phyloP scores from a whole-genome alignment of 441 rosid species.

The Euphorbia corollata region DNA sequence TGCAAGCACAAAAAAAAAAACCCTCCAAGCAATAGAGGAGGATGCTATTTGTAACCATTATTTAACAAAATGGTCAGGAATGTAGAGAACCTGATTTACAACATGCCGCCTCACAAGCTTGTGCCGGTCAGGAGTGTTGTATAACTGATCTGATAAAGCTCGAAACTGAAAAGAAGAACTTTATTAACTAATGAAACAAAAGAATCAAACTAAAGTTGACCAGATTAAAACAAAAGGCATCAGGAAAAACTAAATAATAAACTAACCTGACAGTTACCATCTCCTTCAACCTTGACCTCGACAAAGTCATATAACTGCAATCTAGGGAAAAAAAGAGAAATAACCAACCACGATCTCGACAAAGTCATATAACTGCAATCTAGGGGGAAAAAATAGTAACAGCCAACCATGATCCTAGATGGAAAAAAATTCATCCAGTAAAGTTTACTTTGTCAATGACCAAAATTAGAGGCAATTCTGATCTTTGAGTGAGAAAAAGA shows the following conservation, averaged over 20 bases:
- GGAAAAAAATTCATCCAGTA: not conserved
- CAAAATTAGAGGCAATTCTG: not conserved
- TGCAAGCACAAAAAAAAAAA: no score
- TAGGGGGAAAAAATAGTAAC: conserved; percentile 15
- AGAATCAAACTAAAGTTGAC: not conserved
- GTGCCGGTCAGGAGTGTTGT: conserved; percentile 60
- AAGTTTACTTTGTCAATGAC: not conserved
- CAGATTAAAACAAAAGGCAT: not conserved
- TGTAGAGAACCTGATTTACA: conserved; percentile 65
- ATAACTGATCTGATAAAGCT: conserved; percentile 74
- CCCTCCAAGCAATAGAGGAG: no score
- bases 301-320: conserved; percentile 34
- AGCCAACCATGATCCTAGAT: not conserved
- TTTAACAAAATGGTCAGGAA: not conserved
- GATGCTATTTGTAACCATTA: not conserved
- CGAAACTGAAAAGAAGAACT: conserved; percentile 49
- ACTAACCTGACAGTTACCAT: conserved; percentile 45
- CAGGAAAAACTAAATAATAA: conserved; percentile 3
- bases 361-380: conserved; percentile 36
- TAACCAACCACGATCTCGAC: conserved; percentile 36
- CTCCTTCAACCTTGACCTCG: conserved; percentile 42
- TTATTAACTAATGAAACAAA: not conserved
- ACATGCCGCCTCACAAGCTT: conserved; percentile 49
- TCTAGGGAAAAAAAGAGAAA: conserved; percentile 25
- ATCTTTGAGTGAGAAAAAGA: not conserved